Conservation (phyloP, 1,284 basidiomycete genomes). For the Rhizoctonia solani region DNA sequence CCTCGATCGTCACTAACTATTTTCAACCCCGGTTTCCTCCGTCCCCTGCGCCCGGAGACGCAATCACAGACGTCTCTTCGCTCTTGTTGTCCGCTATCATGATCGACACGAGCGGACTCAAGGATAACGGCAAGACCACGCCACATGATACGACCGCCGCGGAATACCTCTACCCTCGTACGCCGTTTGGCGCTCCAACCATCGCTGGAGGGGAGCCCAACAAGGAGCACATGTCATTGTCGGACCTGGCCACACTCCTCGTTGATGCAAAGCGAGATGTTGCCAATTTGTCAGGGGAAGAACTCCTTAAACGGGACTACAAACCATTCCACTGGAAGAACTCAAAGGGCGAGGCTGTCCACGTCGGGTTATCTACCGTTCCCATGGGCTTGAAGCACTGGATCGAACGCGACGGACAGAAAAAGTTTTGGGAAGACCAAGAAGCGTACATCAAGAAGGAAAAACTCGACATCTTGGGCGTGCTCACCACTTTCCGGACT, state of each 20-base stretch:
- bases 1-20: conserved; percentile 71
- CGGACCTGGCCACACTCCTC: conserved; percentile 57
- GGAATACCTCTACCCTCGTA: conserved; percentile 54
- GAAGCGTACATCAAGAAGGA: conserved; percentile 69
- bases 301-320: conserved; percentile 89
- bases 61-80: conserved; percentile 50
- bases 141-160: conserved; percentile 64
- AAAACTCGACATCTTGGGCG: conserved; percentile 67
- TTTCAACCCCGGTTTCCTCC: conserved; percentile 49
- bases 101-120: conserved; percentile 82
- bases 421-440: conserved; percentile 53
- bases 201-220: background rate
- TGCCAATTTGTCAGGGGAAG: conserved; percentile 66
- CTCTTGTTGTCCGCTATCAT: conserved; percentile 80
- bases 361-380: conserved; percentile 76
- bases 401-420: conserved; percentile 48
- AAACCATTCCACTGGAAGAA: conserved; percentile 75
- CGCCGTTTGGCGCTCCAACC: conserved; percentile 51
- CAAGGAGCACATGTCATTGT: conserved; percentile 37
- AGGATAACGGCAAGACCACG: conserved; percentile 74
- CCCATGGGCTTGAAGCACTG: conserved; percentile 67
- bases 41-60: conserved; percentile 57
- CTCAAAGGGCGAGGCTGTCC: conserved; percentile 48
- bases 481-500: conserved; percentile 66
- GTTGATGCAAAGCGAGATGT: conserved; percentile 68